Base-by-base conservation (phyloP, 306 rosid species). In the Trifolium fragiferum region DNA sequence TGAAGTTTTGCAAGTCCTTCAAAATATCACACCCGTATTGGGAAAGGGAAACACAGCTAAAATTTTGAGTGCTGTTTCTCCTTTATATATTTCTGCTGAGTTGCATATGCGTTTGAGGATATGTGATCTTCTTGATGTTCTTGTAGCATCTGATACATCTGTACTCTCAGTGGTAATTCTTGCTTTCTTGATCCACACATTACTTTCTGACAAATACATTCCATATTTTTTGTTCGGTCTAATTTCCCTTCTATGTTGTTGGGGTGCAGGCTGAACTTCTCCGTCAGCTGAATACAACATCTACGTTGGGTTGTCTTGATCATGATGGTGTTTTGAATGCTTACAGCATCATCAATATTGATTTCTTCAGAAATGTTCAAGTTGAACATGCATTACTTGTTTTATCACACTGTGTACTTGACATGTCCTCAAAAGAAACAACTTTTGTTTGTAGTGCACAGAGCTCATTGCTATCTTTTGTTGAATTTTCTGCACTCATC, bases 401-500 rank as follows among this genome's bases (percentile, higher is more conserved):
- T 82, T 77, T 94, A 81, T 90, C 98, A 18, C 98, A 94, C 75
- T 94, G 88, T 80, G 97, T 94, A 78, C 87, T 79, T 77, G 94
- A 93, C 85, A 87, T 94, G 96, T 83, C 94, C 47, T 89, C 96
- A 57, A 85, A 75, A 67, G 97, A 94, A 75, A 79, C 87, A 46
- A 90, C 86, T 67, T 82, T 88, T 76, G 73, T 89, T 80, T 82
- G 73, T 40, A 80, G 90, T 40, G 97, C 97, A 62, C 85, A 76
- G 66, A 61, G 83, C 47, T 80, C 90, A 27, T 79, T 94, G 86
- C 73, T 85, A n/a, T 83, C 90, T 19, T 91, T 94, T 87, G 86
- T 91, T 81, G 93, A 88, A 44, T 91, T 94, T 79, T 85, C 89
- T 80, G 82, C 94, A 32, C 65, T 75, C 66, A 33, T 88, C 61